A percentile compares a stretch with the other conserved stretches of the same genome.
These are phyloP conservation scores for Penicillium rolfsii DNA, from an alignment of 2,329 filamentous ascomycete species.

Conservation along the genomic window DNA sequence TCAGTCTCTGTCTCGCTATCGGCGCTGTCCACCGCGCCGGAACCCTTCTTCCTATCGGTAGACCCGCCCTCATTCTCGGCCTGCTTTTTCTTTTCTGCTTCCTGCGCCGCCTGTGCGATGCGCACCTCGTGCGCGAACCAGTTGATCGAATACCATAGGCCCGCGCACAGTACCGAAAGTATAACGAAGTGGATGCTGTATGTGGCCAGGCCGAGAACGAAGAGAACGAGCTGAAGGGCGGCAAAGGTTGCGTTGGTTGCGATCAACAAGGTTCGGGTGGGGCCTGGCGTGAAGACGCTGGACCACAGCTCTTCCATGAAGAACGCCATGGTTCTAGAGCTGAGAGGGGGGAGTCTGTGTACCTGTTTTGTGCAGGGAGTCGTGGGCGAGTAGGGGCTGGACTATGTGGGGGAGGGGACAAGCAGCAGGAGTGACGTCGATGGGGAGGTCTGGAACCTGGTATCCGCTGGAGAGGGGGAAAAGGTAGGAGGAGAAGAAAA, in stretches of 20 bases:
- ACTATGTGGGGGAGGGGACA: not conserved
- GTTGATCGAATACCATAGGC: constrained; percentile 92
- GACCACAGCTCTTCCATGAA: constrained; percentile 80
- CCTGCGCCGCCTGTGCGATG: constrained; percentile 53
- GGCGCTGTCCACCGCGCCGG: constrained; percentile 40
- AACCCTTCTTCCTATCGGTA: constrained; percentile 34
- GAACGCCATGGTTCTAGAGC: constrained; percentile 43
- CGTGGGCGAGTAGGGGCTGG: not conserved
- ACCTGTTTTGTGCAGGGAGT: constrained; percentile 1
- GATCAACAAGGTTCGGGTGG: constrained; percentile 82
- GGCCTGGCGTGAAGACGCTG: constrained; percentile 89
- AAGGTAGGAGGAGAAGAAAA: not conserved
- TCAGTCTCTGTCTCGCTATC: constrained; percentile 53
- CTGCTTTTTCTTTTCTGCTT: constrained; percentile 50
- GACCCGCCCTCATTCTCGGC: constrained; percentile 44
- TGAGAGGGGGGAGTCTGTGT: constrained; percentile 7
- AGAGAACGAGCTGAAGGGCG: constrained; percentile 76
- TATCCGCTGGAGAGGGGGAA: constrained; percentile 22
- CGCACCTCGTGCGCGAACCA: constrained; percentile 81
- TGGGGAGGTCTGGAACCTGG: constrained; percentile 25
- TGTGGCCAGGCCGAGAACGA: constrained; percentile 75
- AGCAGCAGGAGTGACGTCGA: constrained; percentile 18
- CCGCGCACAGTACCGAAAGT: constrained; percentile 75
- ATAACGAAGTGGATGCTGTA: constrained; percentile 86
- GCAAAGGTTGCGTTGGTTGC: constrained; percentile 91